A percentile compares a stretch with the other conserved stretches of the same genome.
phyloP scores from a whole-genome alignment of 345 rosid species.

The Citrus sinensis region DNA sequence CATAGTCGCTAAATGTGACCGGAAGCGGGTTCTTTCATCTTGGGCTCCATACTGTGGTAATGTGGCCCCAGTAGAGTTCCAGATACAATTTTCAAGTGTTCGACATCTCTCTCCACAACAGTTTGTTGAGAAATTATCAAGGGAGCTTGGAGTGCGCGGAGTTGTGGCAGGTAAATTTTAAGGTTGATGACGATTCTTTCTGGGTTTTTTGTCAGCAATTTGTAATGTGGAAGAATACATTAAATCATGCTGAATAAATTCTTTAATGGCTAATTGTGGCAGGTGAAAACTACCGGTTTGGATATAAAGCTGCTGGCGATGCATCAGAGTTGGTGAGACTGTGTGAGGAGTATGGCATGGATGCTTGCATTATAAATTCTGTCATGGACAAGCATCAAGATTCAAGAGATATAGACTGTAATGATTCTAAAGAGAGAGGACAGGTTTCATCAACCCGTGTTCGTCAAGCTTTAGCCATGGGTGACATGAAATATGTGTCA shows the following conservation, averaged over 20 bases:
- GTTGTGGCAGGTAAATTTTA: slow-evolving; percentile 74
- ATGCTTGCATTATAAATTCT: slow-evolving; percentile 67
- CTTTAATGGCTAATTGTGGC: slow-evolving; percentile 13
- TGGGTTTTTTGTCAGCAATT: background rate
- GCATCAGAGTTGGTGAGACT: slow-evolving; percentile 64
- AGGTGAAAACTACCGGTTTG: slow-evolving; percentile 93
- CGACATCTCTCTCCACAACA: slow-evolving; percentile 75
- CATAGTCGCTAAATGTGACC: slow-evolving; percentile 83
- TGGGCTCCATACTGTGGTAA: slow-evolving; percentile 79
- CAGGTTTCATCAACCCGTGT: slow-evolving; percentile 96
- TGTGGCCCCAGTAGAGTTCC: slow-evolving; percentile 58
- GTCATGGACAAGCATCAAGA: slow-evolving; percentile 85
- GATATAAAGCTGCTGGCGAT: slow-evolving; percentile 91
- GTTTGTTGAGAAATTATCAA: slow-evolving; percentile 87
- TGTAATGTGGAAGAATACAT: background rate
- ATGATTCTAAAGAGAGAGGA: slow-evolving; percentile 69
- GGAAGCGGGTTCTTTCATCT: slow-evolving; percentile 72
- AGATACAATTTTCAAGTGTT: slow-evolving; percentile 68
- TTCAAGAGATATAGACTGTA: slow-evolving; percentile 26
- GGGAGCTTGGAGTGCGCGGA: slow-evolving; percentile 71
- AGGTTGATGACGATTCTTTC: background rate
- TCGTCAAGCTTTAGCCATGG: slow-evolving; percentile 77
- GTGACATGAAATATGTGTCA: slow-evolving; percentile 73
- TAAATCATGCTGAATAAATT: slow-evolving; percentile 3
- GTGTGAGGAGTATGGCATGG: slow-evolving; percentile 64